These are phyloP conservation scores for Hymenoscyphus scutula DNA, from an alignment of 2,329 filamentous ascomycete species.

Conservation along the genomic window DNA sequence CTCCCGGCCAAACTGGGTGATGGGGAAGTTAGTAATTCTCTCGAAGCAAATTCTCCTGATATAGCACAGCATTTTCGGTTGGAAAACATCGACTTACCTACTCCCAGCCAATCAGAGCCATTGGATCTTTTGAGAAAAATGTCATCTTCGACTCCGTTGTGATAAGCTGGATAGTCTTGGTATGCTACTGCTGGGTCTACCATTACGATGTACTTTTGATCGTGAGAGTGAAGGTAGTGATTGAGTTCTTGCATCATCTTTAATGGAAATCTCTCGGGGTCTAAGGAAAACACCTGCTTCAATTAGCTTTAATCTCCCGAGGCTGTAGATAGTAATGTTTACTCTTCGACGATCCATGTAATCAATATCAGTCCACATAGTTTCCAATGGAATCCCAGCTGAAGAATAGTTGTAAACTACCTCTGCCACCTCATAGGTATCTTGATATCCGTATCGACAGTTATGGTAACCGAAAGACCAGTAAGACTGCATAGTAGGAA, in stretches of 20 bases:
- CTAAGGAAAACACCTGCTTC: conserved; percentile 56
- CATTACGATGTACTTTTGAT: conserved; percentile 75
- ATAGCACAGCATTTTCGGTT: too few relatives aligned
- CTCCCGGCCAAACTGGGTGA: conserved; percentile 72
- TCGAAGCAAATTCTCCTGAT: too few relatives aligned
- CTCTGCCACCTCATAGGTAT: conserved; percentile 64
- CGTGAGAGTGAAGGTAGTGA: conserved; percentile 60
- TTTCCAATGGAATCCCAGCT: conserved; percentile 65
- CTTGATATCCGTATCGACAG: conserved; percentile 61
- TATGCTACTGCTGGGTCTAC: conserved; percentile 66
- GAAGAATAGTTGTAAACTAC: conserved; percentile 66
- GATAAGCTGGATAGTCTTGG: conserved; percentile 50
- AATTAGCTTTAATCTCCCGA: not conserved
- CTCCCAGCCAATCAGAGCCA: conserved; percentile 57
- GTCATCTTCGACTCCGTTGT: conserved; percentile 48
- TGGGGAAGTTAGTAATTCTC: too few relatives aligned
- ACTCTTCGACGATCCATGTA: conserved; percentile 54
- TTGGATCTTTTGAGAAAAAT: conserved; percentile 52
- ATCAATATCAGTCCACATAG: conserved; percentile 66
- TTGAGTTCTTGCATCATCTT: conserved; percentile 63
- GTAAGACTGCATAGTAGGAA: conserved; percentile 62
- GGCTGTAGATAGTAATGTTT: not conserved
- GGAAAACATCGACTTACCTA: too few relatives aligned
- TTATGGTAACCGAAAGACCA: conserved; percentile 63
- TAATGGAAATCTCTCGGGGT: conserved; percentile 62